Conservation (phyloP, 2,329 filamentous ascomycete species). For the Colletotrichum paranaense region DNA sequence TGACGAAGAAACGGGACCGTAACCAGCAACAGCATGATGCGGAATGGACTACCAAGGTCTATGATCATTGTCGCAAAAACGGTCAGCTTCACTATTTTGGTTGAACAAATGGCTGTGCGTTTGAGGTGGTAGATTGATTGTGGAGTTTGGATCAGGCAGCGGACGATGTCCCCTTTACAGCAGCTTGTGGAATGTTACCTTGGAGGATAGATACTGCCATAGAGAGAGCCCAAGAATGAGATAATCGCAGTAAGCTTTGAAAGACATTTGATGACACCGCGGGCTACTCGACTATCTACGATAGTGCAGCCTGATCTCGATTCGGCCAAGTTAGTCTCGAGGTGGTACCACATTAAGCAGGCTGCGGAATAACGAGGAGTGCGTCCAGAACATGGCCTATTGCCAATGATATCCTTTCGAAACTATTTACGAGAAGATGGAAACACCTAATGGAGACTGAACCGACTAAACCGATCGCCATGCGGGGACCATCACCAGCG, state of each 20-base stretch:
- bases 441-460: neutral
- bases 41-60: slow-evolving; percentile 28
- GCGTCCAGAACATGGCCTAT: no score
- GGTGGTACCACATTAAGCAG: neutral
- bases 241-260: neutral
- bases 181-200: neutral
- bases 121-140: neutral
- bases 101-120: neutral
- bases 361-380: neutral
- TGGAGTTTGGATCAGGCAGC: neutral
- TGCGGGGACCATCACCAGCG: neutral
- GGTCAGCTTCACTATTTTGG: slow-evolving; percentile 2
- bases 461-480: neutral
- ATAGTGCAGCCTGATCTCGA: neutral
- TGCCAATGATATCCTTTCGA: neutral
- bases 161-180: neutral
- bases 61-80: slow-evolving; percentile 17
- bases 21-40: neutral
- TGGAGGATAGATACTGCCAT: neutral
- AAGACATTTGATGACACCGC: neutral
- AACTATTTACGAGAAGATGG: no score
- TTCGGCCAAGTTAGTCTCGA: neutral
- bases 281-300: neutral
- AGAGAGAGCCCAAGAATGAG: neutral
- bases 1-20: slow-evolving; percentile 41